Evolutionary conservation across 2,329 filamentous ascomycete genomes (phyloP).

Genomic region (Apiospora pterosperma): DNA sequence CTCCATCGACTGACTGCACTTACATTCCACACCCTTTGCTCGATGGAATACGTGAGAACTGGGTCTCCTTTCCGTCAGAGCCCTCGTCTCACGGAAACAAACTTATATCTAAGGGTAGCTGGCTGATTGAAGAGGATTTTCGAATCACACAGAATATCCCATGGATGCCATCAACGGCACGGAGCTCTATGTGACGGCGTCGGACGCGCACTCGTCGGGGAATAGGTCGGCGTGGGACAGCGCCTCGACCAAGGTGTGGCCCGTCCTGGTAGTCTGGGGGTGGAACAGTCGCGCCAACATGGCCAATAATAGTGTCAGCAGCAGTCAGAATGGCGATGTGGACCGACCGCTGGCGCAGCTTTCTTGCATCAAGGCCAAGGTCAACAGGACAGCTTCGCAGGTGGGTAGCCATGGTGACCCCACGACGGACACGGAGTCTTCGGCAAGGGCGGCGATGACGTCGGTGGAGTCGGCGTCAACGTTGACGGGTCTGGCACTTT

Average conservation of each 20-base stretch:
- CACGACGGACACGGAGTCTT: background rate
- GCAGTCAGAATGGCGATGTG: background rate
- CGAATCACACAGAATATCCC: slow-evolving; percentile 15
- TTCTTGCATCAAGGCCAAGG: slow-evolving; percentile 18
- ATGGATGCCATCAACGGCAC: slow-evolving; percentile 18
- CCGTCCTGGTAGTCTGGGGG: slow-evolving; percentile 23
- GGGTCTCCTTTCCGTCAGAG: background rate
- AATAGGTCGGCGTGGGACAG: slow-evolving; percentile 14
- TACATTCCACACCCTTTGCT: no score
- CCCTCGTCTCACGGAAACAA: background rate
- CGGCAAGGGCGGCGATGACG: background rate
- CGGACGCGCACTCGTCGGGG: slow-evolving; percentile 15
- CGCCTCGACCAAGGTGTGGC: slow-evolving; percentile 17
- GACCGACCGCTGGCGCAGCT: slow-evolving; percentile 17
- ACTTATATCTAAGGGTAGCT: background rate
- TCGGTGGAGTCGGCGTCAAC: background rate
- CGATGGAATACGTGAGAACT: no score
- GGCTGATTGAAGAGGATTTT: background rate
- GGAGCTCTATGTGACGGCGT: slow-evolving; percentile 23
- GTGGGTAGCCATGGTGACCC: background rate
- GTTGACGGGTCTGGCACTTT: background rate
- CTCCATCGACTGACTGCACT: no score
- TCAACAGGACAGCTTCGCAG: background rate
- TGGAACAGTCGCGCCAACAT: slow-evolving; percentile 22
- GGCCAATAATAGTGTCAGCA: slow-evolving; percentile 7